These are phyloP conservation scores for Carallia pectinifolia DNA, from an alignment of 345 rosid species.

Conservation along the genomic window DNA sequence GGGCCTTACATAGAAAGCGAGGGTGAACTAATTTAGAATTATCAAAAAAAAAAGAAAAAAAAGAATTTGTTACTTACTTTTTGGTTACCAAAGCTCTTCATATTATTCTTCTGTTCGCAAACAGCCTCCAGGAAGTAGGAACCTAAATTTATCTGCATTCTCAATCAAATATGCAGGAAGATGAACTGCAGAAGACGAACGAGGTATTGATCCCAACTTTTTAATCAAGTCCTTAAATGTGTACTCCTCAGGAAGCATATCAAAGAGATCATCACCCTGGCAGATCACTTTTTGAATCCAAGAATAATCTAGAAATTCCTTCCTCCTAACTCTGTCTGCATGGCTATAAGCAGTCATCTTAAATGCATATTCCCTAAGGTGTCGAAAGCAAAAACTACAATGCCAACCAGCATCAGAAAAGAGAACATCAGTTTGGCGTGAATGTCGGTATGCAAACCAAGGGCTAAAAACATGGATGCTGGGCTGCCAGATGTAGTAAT, in stretches of 20 bases:
- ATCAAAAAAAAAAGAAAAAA: too few species aligned
- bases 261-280: slow-evolving; percentile 67
- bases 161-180: slow-evolving; percentile 78
- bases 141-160: slow-evolving; percentile 70
- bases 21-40: not conserved
- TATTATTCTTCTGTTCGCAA: slow-evolving; percentile 28
- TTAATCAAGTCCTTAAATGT: slow-evolving; percentile 72
- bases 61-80: not conserved
- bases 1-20: slow-evolving; percentile 1
- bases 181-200: slow-evolving; percentile 86
- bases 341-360: slow-evolving; percentile 97
- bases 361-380: slow-evolving; percentile 59
- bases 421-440: slow-evolving; percentile 59
- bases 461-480: slow-evolving; percentile 48
- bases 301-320: slow-evolving; percentile 42
- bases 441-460: slow-evolving; percentile 67
- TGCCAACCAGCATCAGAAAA: slow-evolving; percentile 95
- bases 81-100: not conserved
- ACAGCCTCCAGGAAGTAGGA: slow-evolving; percentile 94
- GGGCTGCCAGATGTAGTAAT: slow-evolving; percentile 85
- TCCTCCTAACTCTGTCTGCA: slow-evolving; percentile 68
- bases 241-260: slow-evolving; percentile 91
- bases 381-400: slow-evolving; percentile 83
- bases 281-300: slow-evolving; percentile 74
- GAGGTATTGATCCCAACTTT: slow-evolving; percentile 73